Percentiles rank a stretch among this genome's conserved stretches.
Conservation (phyloP, 2,329 filamentous ascomycete genomes). For the Cadophora sp. region DNA sequence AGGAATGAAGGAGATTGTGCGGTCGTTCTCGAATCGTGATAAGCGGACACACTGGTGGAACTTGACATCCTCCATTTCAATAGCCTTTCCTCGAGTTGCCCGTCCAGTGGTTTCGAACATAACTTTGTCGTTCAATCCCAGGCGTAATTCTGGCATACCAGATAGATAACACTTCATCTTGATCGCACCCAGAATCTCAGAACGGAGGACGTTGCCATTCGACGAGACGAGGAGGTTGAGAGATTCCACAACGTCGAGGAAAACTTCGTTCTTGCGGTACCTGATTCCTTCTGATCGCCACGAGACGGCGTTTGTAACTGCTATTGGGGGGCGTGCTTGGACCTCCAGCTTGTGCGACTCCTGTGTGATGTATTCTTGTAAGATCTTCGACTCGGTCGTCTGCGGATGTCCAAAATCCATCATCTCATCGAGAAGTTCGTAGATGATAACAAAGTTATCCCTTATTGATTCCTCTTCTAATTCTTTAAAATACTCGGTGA, state of each 20-base stretch:
- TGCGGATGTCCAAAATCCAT: slow-evolving; percentile 99
- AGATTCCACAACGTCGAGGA: slow-evolving; percentile 95
- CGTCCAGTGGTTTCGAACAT: slow-evolving; percentile 99
- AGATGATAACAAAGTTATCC: slow-evolving; percentile 99
- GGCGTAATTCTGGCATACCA: slow-evolving; percentile 93
- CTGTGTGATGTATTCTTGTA: slow-evolving; percentile 99
- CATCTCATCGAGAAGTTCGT: slow-evolving; percentile 99
- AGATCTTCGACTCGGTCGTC: slow-evolving; percentile 97
- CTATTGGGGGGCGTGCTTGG: slow-evolving; percentile 93
- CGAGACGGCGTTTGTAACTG: slow-evolving; percentile 96
- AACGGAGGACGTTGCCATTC: slow-evolving; percentile 92
- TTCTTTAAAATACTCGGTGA: slow-evolving; percentile 99
- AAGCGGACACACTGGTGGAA: slow-evolving; percentile 98
- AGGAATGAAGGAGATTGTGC: slow-evolving; percentile 98
- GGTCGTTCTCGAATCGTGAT: slow-evolving; percentile 96
- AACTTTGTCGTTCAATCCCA: slow-evolving; percentile 97
- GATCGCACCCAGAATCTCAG: slow-evolving; percentile 94
- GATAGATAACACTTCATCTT: slow-evolving; percentile 99
- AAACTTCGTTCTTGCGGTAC: slow-evolving; percentile 99
- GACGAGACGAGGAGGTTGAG: slow-evolving; percentile 94
- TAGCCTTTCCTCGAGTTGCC: slow-evolving; percentile 92
- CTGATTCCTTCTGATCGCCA: slow-evolving; percentile 98
- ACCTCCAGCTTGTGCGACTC: slow-evolving; percentile 99
- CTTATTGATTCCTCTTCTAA: slow-evolving; percentile 98
- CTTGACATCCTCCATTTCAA: slow-evolving; percentile 99